A percentile compares a stretch with the other conserved stretches of the same genome.
These are phyloP conservation scores for Digitaria exilis DNA, from an alignment of 202 grass and related monocot species.

Conservation along the genomic window DNA sequence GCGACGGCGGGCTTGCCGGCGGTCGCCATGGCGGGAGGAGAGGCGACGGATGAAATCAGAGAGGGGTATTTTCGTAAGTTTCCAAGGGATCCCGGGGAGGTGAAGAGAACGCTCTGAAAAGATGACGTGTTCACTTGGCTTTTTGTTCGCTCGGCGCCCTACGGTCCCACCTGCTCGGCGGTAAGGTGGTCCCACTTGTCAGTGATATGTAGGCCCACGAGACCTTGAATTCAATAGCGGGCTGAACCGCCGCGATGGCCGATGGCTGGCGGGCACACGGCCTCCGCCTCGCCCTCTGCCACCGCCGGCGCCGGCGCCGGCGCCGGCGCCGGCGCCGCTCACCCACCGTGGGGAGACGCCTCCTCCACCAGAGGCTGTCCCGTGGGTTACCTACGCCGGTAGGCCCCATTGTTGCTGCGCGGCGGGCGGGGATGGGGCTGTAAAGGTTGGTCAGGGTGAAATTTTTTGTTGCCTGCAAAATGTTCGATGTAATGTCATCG, in stretches of 20 bases:
- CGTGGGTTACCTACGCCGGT: not conserved
- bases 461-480: not conserved
- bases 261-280: not conserved
- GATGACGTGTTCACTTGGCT: not conserved
- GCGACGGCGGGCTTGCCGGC: conserved; percentile 12
- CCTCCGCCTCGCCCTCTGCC: not conserved
- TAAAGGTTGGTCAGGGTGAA: not conserved
- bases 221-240: not conserved
- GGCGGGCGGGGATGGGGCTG: not conserved
- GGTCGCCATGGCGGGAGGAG: conserved; percentile 37
- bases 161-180: not conserved
- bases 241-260: not conserved
- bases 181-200: conserved; percentile 13
- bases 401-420: not conserved
- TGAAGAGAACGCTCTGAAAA: not conserved
- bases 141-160: not conserved
- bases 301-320: not conserved
- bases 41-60: conserved; percentile 15
- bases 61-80: not conserved
- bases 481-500: conserved; percentile 34
- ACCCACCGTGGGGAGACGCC: not conserved
- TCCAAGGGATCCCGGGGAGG: not conserved
- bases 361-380: not conserved
- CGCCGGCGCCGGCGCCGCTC: not conserved
- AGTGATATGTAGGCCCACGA: not conserved